These are phyloP conservation scores for Metarhizium guizhouense DNA, from an alignment of 2,329 filamentous ascomycete genomes.

Conservation along the genomic window DNA sequence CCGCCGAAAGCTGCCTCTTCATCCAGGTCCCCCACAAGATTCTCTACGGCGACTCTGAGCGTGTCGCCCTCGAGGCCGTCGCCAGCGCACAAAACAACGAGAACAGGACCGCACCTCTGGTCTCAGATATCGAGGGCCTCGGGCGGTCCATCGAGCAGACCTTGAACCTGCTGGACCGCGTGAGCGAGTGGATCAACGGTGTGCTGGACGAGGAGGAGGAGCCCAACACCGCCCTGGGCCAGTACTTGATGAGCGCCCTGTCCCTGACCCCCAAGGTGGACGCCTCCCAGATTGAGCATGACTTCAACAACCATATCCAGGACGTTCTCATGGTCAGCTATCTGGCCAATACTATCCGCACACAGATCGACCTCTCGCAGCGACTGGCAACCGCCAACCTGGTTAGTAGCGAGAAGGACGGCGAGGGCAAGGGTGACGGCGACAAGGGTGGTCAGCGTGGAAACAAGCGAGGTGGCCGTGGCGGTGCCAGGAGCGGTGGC, in stretches of 20 bases:
- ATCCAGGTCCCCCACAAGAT: conserved; percentile 95
- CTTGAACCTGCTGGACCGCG: conserved; percentile 80
- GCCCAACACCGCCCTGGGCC: conserved; percentile 84
- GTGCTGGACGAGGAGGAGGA: conserved; percentile 89
- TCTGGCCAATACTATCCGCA: conserved; percentile 96
- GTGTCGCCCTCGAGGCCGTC: conserved; percentile 67
- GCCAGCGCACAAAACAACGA: conserved; percentile 73
- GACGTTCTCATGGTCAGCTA: conserved; percentile 98
- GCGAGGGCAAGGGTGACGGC: conserved; percentile 36
- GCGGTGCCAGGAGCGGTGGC: conserved; percentile 40
- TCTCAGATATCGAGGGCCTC: conserved; percentile 83
- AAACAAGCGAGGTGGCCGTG: conserved; percentile 41
- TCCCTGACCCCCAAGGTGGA: conserved; percentile 94
- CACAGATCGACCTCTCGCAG: conserved; percentile 97
- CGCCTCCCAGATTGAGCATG: conserved; percentile 78
- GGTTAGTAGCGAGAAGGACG: conserved; percentile 38
- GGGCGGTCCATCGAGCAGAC: conserved; percentile 83
- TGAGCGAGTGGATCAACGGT: conserved; percentile 84
- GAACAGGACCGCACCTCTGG: conserved; percentile 60
- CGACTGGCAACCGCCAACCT: conserved; percentile 75
- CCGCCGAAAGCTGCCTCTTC: conserved; percentile 93
- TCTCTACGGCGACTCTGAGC: conserved; percentile 69
- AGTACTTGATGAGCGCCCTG: conserved; percentile 90
- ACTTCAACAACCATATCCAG: conserved; percentile 99
- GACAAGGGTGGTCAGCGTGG: conserved; percentile 37